phyloP scores from a whole-genome alignment of 805 yeast genomes.

The Clavispora asparagi region DNA sequence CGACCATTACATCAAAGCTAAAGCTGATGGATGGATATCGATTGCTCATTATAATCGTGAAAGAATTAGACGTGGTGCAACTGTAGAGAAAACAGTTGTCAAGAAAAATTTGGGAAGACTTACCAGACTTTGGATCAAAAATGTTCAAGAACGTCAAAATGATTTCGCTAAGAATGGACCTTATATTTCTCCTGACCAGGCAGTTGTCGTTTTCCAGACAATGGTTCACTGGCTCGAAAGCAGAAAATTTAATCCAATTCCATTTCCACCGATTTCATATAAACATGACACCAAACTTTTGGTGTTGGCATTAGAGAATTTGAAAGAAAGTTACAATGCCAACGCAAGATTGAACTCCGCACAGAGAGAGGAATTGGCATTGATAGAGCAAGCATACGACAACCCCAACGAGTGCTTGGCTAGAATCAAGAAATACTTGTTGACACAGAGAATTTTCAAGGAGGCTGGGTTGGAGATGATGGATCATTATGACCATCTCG shows the following conservation, averaged over 20 bases:
- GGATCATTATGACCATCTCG: constrained; percentile 79
- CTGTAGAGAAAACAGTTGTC: constrained; percentile 91
- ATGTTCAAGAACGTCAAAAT: constrained; percentile 85
- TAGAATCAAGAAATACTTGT: constrained; percentile 72
- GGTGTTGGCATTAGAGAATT: constrained; percentile 81
- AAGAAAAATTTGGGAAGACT: constrained; percentile 89
- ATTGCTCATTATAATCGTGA: constrained; percentile 92
- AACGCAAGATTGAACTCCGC: constrained; percentile 73
- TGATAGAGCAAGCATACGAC: constrained; percentile 94
- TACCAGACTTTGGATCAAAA: constrained; percentile 86
- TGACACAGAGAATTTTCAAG: constrained; percentile 89
- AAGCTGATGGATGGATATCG: constrained; percentile 95
- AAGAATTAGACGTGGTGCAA: constrained; percentile 80
- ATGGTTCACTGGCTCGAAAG: constrained; percentile 91
- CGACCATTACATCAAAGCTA: constrained; percentile 84
- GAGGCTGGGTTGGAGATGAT: constrained; percentile 84
- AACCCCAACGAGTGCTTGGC: constrained; percentile 91
- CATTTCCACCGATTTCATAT: constrained; percentile 88
- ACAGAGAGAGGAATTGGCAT: constrained; percentile 87
- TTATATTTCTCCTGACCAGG: constrained; percentile 78
- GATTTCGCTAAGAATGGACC: constrained; percentile 83
- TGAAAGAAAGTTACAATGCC: constrained; percentile 68
- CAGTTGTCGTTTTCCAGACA: constrained; percentile 77
- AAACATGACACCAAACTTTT: constrained; percentile 90
- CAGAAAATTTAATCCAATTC: constrained; percentile 78